Base-by-base conservation (phyloP, 1,284 basidiomycete species). In the Fomitopsis betulina region DNA sequence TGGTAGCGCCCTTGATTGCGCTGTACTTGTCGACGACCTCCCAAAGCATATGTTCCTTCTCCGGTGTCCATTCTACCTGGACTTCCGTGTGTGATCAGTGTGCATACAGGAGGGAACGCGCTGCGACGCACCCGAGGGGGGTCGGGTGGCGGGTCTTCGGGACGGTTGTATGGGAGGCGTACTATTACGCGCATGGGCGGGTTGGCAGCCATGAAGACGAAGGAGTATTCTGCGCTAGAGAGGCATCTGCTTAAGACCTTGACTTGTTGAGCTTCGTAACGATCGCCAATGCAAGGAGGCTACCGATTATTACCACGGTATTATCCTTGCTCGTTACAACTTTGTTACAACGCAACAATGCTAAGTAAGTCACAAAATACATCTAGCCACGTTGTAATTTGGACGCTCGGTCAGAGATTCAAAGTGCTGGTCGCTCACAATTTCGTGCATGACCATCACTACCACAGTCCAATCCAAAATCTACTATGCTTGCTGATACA, bases 21-120 rank as follows among this genome's bases (percentile, higher is more conserved):
- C 89, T 79, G 37, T 87, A 89, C 63, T 83, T 80, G 57, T 89
- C 85, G 60, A 93, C 90, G 51, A 89, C 86, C 70, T 90, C 89
- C 91, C 91, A 93, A 5, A 93, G 74, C 15, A 90, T 83, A 61
- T 85, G 86, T 54, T 91, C 90, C 70, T 93, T 93, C 60, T 92
- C 88, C 5, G 81, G 63, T 49, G 81, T 89, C 91, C 90, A 93
- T 76, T 88, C 84, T 70, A 93, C 85, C 91, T 89, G 66, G 56
- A 65, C 63, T 68, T 70, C 61, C 52, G 40, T 53, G 53, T 19
- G 33, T 37, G 27, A 35, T 51, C 32, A 51, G 27, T n/a, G 25
- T 17, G 53, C 42, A 50, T 58, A 37, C 21, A n/a, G 27, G 15
- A 32, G 35, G 15, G 32, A 19, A 54, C 33, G 40, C 40, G 32